Base-by-base conservation (phyloP, 2,329 filamentous ascomycete species). In the Dactylellina cionopaga region DNA sequence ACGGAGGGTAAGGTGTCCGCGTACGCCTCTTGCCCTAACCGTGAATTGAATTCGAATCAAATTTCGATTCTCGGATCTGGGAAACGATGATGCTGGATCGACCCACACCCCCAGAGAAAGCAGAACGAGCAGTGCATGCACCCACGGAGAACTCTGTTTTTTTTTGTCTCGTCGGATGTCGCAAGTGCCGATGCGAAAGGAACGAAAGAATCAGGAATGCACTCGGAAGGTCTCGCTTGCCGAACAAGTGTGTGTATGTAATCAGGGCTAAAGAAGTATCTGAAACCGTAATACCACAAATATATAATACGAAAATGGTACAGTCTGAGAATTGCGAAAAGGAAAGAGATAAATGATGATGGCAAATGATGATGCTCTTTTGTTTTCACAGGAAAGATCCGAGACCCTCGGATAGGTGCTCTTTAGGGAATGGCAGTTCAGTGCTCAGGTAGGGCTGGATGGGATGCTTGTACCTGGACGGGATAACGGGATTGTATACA, bases 1-100 rank as follows among this genome's bases (percentile, higher is more conserved):
- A 47, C 15, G 17, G 51, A 39, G 31, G 35, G 24, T 56, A 17
- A 55, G 13, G 24, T 64, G 59, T 55, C 58, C 65, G 65, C 65
- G 65, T 70, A 69, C 54, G 47, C 54, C 64, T 52, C 51, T 69
- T 69, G 64, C 64, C 55, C 47, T 56, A 70, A 70, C 55, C 65
- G 33, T 47, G 24, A 39, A 19, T 15, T 33, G 31, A 33, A 29
- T 54, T 49, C 31, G 44, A 25, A 51, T 63, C 56, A 47, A 60
- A 60, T 68, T 68, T 68, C 63, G 52, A 71, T 63, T 71, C 35
- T 71, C 51, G 66, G 55, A 55, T 70, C 65, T 70, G 49, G 47
- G 46, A 54, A 31, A 55, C 39, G 65, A 62, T 58, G 66, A 71
- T 65, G 59, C 68, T 63, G 52, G 68, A 59, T 65, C 68, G 68